Evolutionary conservation across 1,139 yeast genomes (phyloP).

Genomic region (Geotrichum europaeum): DNA sequence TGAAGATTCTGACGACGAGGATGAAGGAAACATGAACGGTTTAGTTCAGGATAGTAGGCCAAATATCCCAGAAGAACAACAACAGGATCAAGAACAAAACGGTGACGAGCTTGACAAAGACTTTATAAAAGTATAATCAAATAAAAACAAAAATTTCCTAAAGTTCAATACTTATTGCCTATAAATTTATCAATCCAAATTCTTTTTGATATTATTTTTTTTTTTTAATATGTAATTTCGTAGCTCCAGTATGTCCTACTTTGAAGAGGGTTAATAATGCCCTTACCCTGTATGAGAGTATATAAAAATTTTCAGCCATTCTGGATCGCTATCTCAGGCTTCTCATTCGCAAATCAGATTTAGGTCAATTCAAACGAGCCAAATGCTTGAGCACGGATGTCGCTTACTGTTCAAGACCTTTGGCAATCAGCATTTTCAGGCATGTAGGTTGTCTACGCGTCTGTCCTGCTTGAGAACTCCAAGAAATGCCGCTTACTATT

Average conservation of each 20-base stretch:
- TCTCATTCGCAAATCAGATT: not conserved
- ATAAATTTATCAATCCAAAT: not conserved
- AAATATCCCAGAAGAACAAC: not conserved
- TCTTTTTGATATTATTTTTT: no score
- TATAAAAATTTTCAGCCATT: constrained; percentile 1
- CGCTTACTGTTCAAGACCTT: not conserved
- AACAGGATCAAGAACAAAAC: not conserved
- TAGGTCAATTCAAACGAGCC: not conserved
- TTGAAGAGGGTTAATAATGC: not conserved
- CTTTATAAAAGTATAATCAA: constrained; percentile 10
- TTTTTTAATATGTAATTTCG: not conserved
- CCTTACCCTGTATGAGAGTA: not conserved
- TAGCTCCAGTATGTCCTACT: not conserved
- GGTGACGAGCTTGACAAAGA: constrained; percentile 9
- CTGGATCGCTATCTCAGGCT: not conserved
- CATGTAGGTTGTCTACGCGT: not conserved
- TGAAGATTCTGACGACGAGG: constrained; percentile 8
- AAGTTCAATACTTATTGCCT: not conserved
- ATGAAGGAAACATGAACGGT: not conserved
- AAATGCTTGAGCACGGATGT: constrained; percentile 9
- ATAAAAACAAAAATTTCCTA: not conserved
- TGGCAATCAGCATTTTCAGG: not conserved
- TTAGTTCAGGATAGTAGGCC: not conserved
- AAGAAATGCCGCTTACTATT: not conserved
- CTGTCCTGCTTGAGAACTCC: not conserved